Base-by-base conservation (phyloP, 2,329 filamentous ascomycete species). In the Eutypella sp. region DNA sequence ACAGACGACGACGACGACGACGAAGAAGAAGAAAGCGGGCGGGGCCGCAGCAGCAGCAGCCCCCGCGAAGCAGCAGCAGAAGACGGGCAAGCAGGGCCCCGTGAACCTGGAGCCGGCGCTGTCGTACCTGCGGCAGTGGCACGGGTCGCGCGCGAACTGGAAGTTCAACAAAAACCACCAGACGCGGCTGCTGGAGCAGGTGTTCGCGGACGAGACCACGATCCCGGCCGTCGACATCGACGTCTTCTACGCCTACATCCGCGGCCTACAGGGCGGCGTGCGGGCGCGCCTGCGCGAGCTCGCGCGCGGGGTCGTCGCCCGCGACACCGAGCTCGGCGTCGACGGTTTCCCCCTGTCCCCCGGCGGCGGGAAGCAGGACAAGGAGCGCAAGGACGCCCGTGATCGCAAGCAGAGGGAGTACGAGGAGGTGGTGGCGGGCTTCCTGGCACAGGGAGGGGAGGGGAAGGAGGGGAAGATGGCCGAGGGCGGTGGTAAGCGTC, bases 111-210 rank as follows among this genome's bases (percentile, higher is more conserved):
- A 79, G 40, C 78, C 84, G 13, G 84, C 89, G 47, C 74, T 95
- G 15, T 75, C 80, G 44, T 96, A 96, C 63, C 78, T 96, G 38
- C 75, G 75, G 40, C 81, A 84, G 61, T 96, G 90, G 76, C 76
- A 87, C 67, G 77, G 76, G 45, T 77, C 82, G 49, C 82, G 82
- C 47, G 72, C 76, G 9, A 74, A 74, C 56, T 97, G 92, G 92
- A 96, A 96, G 67, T 97, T 96, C 73, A 95, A 95, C 72, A 96
- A 96, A 71, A 91, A 89, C 57, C 82, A 89, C 61, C 91, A 96
- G 67, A 88, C 84, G 44, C 81, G 88, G 56, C 74, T 96, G 11
- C 79, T 96, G 61, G 92, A 93, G 65, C 83, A 95, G 70, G 70
- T 87, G 39, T 88, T 95, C 62, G 82, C 87, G 55, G 69, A 82